Evolutionary conservation across 805 yeast species (phyloP).

Genomic region (Candida ulmi): DNA sequence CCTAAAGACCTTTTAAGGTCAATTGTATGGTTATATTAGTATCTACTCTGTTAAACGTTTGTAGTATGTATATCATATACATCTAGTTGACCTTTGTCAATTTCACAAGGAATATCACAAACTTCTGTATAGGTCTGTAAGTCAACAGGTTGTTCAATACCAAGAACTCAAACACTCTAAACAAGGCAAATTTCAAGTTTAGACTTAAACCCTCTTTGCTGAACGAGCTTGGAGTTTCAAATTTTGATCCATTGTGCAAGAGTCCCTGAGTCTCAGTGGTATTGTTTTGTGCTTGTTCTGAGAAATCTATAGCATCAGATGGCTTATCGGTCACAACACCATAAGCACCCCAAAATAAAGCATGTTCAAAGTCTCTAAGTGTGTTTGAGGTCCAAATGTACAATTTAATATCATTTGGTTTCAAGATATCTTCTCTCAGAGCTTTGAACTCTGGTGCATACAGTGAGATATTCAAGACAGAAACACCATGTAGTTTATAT

Average conservation of each 20-base stretch:
- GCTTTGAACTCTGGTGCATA: conserved; percentile 34
- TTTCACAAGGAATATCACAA: background rate
- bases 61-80: too few relatives aligned
- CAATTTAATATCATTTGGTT: conserved; percentile 28
- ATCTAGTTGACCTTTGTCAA: too few relatives aligned
- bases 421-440: conserved; percentile 23
- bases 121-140: conserved; percentile 8
- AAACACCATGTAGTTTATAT: conserved; percentile 52
- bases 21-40: too few relatives aligned
- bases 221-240: conserved; percentile 6
- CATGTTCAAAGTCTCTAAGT: conserved; percentile 29
- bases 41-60: too few relatives aligned
- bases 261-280: background rate
- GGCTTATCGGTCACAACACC: conserved; percentile 40
- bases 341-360: conserved; percentile 27
- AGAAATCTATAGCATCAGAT: conserved; percentile 10
- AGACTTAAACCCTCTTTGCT: conserved; percentile 4
- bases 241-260: background rate
- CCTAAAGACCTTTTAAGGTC: too few relatives aligned
- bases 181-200: conserved; percentile 6
- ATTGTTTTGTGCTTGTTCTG: background rate
- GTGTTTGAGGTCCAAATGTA: conserved; percentile 51
- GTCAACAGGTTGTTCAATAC: conserved; percentile 7
- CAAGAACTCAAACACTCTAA: conserved; percentile 18
- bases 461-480: conserved; percentile 39